Percentiles rank a stretch among this genome's conserved stretches.
These are phyloP conservation scores for Neobulgaria alba DNA, from an alignment of 2,329 filamentous ascomycete species.

Conservation along the genomic window DNA sequence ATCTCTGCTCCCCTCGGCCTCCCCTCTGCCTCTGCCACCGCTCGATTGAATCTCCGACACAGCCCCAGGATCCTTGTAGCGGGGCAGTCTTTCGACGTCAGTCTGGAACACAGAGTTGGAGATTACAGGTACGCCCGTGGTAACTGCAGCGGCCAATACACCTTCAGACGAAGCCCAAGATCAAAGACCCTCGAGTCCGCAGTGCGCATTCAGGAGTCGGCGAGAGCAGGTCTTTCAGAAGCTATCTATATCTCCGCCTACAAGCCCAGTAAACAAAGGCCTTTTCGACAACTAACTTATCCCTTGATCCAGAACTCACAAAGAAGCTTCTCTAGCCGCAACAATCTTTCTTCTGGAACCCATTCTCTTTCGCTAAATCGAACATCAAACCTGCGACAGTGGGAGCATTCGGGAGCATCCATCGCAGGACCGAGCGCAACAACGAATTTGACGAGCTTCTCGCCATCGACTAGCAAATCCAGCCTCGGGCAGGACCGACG, in stretches of 20 bases:
- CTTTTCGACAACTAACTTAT: background rate
- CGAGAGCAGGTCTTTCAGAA: slow-evolving; percentile 11
- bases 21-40: too few species aligned
- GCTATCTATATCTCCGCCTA: slow-evolving; percentile 3
- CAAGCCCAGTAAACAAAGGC: background rate
- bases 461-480: background rate
- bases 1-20: too few species aligned
- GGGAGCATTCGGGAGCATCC: slow-evolving; percentile 8
- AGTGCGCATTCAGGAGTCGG: slow-evolving; percentile 4
- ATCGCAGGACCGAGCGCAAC: slow-evolving; percentile 24
- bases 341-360: slow-evolving; percentile 2
- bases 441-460: slow-evolving; percentile 4
- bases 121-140: slow-evolving; percentile 16
- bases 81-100: slow-evolving; percentile 19
- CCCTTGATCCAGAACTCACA: slow-evolving; percentile 9
- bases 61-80: slow-evolving; percentile 18
- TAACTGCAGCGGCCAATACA: slow-evolving; percentile 3
- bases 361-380: slow-evolving; percentile 5
- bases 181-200: slow-evolving; percentile 2
- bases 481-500: too few species aligned
- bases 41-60: slow-evolving; percentile 7
- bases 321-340: slow-evolving; percentile 2
- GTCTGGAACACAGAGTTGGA: slow-evolving; percentile 17
- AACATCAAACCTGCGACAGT: slow-evolving; percentile 23
- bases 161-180: slow-evolving; percentile 12